A percentile compares a stretch with the other conserved stretches of the same genome.
Evolutionary conservation across 768 basidiomycete species (phyloP).

Genomic region (Lentinula guzmanii): DNA sequence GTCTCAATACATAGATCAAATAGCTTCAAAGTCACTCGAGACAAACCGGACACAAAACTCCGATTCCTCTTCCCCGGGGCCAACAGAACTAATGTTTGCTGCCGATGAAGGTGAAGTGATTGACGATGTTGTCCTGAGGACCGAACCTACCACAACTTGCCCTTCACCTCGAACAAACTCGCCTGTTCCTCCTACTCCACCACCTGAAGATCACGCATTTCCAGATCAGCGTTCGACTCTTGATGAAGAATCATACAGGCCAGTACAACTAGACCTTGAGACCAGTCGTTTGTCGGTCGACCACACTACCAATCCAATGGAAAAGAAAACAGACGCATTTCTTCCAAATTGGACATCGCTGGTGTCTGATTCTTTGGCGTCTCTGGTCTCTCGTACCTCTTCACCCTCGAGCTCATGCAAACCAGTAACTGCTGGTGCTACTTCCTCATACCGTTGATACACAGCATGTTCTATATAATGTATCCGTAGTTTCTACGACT

Average conservation of each 20-base stretch:
- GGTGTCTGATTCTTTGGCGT: not conserved
- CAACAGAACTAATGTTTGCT: constrained; percentile 1
- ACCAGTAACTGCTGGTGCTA: not conserved
- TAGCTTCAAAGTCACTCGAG: not conserved
- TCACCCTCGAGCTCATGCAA: not conserved
- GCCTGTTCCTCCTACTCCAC: not conserved
- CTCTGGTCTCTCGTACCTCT: not conserved
- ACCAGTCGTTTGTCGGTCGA: not conserved
- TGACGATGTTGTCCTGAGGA: not conserved
- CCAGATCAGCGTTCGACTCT: not conserved
- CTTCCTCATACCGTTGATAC: not conserved
- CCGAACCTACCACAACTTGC: not conserved
- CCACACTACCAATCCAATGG: not conserved
- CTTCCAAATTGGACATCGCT: not conserved
- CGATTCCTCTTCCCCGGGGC: not conserved
- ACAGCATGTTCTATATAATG: too few species aligned
- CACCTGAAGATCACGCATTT: not conserved
- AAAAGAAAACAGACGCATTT: not conserved
- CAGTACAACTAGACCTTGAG: not conserved
- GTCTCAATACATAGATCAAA: not conserved
- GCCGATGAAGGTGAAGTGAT: not conserved
- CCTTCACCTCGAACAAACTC: not conserved
- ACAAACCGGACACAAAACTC: not conserved
- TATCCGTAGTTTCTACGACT: too few species aligned
- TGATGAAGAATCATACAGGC: not conserved